Conservation (phyloP, 106 monocot genomes). For the Apostasia ramifera region DNA sequence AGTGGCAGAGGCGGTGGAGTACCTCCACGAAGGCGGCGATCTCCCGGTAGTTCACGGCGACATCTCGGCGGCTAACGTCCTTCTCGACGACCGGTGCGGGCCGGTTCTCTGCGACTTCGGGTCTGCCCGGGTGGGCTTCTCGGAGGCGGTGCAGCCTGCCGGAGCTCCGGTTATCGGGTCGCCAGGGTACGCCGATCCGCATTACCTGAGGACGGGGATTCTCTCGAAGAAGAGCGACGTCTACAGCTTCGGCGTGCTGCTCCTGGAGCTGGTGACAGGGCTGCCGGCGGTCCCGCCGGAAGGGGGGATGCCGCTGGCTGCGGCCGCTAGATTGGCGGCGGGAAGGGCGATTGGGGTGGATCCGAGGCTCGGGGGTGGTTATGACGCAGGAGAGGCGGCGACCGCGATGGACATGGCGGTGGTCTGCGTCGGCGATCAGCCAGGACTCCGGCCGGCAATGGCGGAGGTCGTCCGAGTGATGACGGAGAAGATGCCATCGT, state of each 20-base stretch:
- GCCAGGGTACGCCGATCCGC: constrained; percentile 44
- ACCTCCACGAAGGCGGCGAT: constrained; percentile 33
- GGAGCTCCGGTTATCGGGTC: constrained; percentile 30
- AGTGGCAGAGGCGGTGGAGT: constrained; percentile 38
- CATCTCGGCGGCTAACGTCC: constrained; percentile 41
- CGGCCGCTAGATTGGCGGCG: neutral
- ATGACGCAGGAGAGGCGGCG: neutral
- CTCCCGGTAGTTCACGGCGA: constrained; percentile 6
- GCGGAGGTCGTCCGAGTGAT: neutral
- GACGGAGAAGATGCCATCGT: neutral
- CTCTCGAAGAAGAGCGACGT: constrained; percentile 71
- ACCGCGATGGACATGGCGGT: neutral
- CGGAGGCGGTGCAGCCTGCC: constrained; percentile 23
- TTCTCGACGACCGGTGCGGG: neutral
- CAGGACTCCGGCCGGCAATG: constrained; percentile 2
- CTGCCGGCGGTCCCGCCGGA: neutral
- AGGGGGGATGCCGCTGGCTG: neutral
- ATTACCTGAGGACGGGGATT: constrained; percentile 30
- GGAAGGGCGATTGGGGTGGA: neutral
- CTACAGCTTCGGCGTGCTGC: constrained; percentile 72
- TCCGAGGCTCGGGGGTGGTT: neutral
- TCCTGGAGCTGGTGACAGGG: constrained; percentile 46
- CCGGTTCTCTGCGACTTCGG: constrained; percentile 3
- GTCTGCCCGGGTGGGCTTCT: constrained; percentile 51
- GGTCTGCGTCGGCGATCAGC: neutral